Conservation (phyloP, 1,139 yeast species). For the Pichia sp. region DNA sequence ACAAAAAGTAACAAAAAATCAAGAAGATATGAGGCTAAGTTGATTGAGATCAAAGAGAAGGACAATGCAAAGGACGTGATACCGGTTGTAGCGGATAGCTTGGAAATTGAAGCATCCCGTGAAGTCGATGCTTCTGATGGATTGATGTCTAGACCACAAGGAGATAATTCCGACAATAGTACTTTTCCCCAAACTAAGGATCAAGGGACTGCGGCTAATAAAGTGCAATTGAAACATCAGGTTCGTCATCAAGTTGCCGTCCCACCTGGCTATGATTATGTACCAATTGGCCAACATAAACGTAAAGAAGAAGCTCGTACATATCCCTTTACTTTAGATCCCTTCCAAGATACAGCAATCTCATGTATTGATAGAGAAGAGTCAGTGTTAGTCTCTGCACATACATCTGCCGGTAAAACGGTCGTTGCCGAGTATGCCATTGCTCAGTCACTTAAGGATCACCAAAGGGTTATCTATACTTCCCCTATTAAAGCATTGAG, state of each 20-base stretch:
- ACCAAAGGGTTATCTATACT: constrained; percentile 92
- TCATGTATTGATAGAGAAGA: constrained; percentile 96
- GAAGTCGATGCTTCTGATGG: constrained; percentile 82
- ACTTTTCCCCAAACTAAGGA: constrained; percentile 1
- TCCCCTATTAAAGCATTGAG: constrained; percentile 97
- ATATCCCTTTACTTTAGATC: constrained; percentile 92
- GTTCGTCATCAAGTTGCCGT: constrained; percentile 97
- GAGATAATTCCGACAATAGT: neutral
- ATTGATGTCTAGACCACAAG: constrained; percentile 37
- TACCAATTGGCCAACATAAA: constrained; percentile 83
- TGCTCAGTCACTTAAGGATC: constrained; percentile 85
- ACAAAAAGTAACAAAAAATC: constrained; percentile 9
- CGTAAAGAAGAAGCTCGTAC: constrained; percentile 69
- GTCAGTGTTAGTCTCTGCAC: constrained; percentile 97
- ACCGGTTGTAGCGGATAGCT: constrained; percentile 82
- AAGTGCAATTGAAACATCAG: constrained; percentile 77
- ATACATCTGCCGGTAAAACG: constrained; percentile 84
- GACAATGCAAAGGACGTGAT: constrained; percentile 36
- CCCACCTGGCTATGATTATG: constrained; percentile 85
- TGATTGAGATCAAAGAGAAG: constrained; percentile 29
- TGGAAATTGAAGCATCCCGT: constrained; percentile 87
- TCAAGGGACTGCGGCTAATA: constrained; percentile 28
- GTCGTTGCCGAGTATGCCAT: constrained; percentile 99
- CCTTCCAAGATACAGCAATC: constrained; percentile 94
- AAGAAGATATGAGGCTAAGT: constrained; percentile 23